Evolutionary conservation across 2,329 filamentous ascomycete genomes (phyloP).

Genomic region (Stagonosporopsis cucurbitacearum): DNA sequence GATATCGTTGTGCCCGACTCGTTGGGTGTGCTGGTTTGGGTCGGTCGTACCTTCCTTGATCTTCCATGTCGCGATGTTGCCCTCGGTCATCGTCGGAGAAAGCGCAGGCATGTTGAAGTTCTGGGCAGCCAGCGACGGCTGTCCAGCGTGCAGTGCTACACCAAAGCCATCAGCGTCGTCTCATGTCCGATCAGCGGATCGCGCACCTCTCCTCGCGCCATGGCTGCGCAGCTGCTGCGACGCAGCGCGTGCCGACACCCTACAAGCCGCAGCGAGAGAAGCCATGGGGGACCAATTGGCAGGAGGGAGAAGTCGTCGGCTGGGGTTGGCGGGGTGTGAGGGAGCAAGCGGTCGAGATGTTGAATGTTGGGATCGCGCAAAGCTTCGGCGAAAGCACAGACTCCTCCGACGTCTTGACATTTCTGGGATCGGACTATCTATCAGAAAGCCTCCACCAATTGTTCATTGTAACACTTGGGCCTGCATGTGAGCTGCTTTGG

Average conservation of each 20-base stretch:
- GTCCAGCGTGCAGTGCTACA: constrained; percentile 69
- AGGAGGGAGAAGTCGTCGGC: constrained; percentile 22
- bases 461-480: background rate
- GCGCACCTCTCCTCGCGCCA: constrained; percentile 65
- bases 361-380: constrained; percentile 44
- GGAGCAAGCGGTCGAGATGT: constrained; percentile 26
- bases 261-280: constrained; percentile 69
- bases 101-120: constrained; percentile 92
- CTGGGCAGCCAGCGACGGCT: constrained; percentile 72
- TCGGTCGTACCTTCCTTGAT: constrained; percentile 72
- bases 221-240: constrained; percentile 60
- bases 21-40: background rate
- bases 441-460: constrained; percentile 4
- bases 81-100: constrained; percentile 93
- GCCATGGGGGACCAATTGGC: constrained; percentile 61
- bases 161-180: constrained; percentile 28
- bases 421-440: constrained; percentile 7
- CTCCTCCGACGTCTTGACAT: constrained; percentile 13
- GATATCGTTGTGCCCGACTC: background rate
- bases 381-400: constrained; percentile 29
- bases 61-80: constrained; percentile 84
- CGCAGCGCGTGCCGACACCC: constrained; percentile 67
- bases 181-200: constrained; percentile 19
- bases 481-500: background rate
- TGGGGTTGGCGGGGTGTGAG: constrained; percentile 21